Evolutionary conservation across 2,329 filamentous ascomycete species (phyloP), one percentile per base, ranked within the genome.

Genomic region (Aspergillus eucalypticola): DNA sequence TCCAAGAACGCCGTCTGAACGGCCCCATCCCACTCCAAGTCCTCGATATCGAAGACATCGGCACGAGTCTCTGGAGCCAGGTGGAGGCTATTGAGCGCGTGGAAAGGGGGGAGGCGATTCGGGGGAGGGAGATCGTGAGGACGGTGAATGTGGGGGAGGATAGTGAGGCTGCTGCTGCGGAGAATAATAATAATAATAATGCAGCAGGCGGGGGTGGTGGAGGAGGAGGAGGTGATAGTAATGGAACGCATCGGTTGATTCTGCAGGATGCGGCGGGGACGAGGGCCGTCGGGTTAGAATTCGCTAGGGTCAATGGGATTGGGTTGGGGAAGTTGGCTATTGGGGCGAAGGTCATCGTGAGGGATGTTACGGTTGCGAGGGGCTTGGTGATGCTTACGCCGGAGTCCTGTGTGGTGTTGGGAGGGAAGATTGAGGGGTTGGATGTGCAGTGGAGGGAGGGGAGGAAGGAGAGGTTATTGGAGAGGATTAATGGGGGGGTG

Each of bases 1-100:
- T 83, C 8, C 81, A 84, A 64, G 86, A 91, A 60, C 75, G 79
- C 3, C 78, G 76, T 0, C 78, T 98, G 0, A 62, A 78, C 0
- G 82, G 82, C 1, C 85, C 91, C 32, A 81, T 94, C 0, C 81
- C 89, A 3, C 88, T 95, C 1, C 95, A 98, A 75, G 85, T 98
- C 0, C 79, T 96, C 1, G 92, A 96, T 68, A 82, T 98, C 7
- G 89, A 96, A 71, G 93, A 98, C 71, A 83, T 98, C 19, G 84
- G 88, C 2, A 83, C 85, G 55, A 92, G 89, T 67, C 84, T 90
- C 54, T 96, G 93, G 91, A 89, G 91, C 64, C 92, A 97, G 75
- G 84, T 96, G 32, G 92, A 97, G 74, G 87, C 88, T 35, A 86
- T 84, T 44, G 81, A 81, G 54, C 79, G 82, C 8, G 72, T 84